Evolutionary conservation across 2,329 filamentous ascomycete genomes (phyloP).

Genomic region (Fonsecaea monophora): DNA sequence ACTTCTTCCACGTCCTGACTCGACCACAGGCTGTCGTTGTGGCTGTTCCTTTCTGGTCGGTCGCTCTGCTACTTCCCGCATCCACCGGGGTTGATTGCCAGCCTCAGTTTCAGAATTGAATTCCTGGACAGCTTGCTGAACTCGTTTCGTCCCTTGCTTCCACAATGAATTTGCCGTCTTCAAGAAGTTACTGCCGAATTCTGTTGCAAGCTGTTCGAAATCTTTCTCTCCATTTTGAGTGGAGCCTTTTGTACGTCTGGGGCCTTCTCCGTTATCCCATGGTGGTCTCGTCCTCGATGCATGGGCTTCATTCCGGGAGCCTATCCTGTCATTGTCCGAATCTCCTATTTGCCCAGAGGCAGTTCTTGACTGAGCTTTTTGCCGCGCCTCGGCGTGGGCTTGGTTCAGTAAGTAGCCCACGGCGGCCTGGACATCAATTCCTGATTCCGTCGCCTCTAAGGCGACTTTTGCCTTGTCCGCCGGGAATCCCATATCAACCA

Average conservation of each 20-base stretch:
- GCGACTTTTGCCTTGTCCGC: conserved; percentile 82
- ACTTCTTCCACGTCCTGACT: conserved; percentile 34
- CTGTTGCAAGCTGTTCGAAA: conserved; percentile 78
- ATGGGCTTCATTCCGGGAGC: conserved; percentile 60
- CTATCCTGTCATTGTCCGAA: conserved; percentile 49
- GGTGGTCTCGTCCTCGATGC: conserved; percentile 38
- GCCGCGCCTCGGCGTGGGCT: conserved; percentile 81
- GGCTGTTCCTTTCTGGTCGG: conserved; percentile 39
- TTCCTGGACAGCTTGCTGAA: conserved; percentile 90
- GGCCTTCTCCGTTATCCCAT: conserved; percentile 15
- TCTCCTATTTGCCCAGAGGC: conserved; percentile 26
- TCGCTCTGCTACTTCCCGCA: conserved; percentile 71
- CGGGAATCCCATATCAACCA: conserved; percentile 94
- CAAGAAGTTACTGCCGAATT: conserved; percentile 81
- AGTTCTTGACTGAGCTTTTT: conserved; percentile 57
- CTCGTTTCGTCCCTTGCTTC: conserved; percentile 91
- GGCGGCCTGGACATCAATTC: conserved; percentile 81
- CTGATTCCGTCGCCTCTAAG: conserved; percentile 78
- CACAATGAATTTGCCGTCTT: conserved; percentile 95
- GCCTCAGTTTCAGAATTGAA: conserved; percentile 71
- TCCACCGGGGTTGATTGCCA: conserved; percentile 95
- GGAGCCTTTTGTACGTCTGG: conserved; percentile 42
- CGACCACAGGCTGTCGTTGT: conserved; percentile 31
- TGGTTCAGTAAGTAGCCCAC: conserved; percentile 90
- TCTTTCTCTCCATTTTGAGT: conserved; percentile 68